Evolutionary conservation across 1,284 basidiomycete species (phyloP), one percentile per base, ranked within the genome.

Genomic region (Ganoderma meredithae): DNA sequence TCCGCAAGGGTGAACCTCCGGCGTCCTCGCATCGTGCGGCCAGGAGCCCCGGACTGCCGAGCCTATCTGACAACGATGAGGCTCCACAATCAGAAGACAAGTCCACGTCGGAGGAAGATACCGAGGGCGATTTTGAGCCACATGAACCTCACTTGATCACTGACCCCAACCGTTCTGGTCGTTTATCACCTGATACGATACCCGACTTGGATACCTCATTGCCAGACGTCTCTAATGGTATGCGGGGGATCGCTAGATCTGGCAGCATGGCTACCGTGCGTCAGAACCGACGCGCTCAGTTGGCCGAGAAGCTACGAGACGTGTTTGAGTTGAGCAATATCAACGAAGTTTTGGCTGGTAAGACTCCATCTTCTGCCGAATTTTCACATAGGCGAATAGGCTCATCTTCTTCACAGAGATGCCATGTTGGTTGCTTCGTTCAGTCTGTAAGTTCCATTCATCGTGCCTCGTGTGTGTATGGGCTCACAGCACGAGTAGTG

Each of bases 351-450:
- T 81, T 93, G 66, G 91, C 93, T 71, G 94, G 93, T 93, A 73
- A 67, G 86, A 40, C 81, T 19, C 31, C 49, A 22, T 10, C 41
- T 43, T 66, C 62, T 43, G 25, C 41, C 40, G 36, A 22, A 41
- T 10, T 59, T 10, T 0, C 65, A 12, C 27, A 27, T 5, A 36
- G 17, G 27, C 13, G 36, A 62, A 36, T 43, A 66, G 64, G 53
- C 74, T 70, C n/a, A 65, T 58, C 1, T n/a, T 19, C 17, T 67
- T 22, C 67, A 58, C 72, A 90, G 95, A 96, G 82, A 90, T 96
- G 87, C 91, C 93, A 1, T 96, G 94, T 77, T 96, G 94, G 93
- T 83, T 97, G 59, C 81, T 98, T 71, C 89, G 94, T 63, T 95
- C 92, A 64, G 88, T 95, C 70, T 83, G 95, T 96, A 76, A 87